These are phyloP conservation scores for Lathyrus sativus DNA, from an alignment of 306 rosid genomes.

Conservation along the genomic window DNA sequence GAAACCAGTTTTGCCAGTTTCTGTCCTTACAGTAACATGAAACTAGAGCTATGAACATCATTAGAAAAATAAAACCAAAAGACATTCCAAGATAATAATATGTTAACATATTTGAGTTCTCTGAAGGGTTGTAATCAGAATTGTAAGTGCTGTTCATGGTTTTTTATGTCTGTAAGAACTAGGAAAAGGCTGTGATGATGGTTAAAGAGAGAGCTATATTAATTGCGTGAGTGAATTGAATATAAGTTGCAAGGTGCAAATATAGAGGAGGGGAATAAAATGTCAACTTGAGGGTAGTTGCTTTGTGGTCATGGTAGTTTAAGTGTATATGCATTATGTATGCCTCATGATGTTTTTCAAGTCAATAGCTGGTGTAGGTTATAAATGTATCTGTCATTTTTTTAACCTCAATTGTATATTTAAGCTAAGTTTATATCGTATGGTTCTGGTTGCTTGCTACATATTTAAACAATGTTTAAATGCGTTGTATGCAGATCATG, in stretches of 20 bases:
- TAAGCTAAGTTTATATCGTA: background rate
- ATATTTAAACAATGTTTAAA: slow-evolving; percentile 3
- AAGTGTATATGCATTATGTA: background rate
- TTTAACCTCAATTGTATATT: slow-evolving; percentile 8
- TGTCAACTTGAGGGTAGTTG: slow-evolving; percentile 21
- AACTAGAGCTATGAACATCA: slow-evolving; percentile 11
- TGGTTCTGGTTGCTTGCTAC: background rate
- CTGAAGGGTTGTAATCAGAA: slow-evolving; percentile 7
- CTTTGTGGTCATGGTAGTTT: background rate
- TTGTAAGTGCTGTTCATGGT: slow-evolving; percentile 31
- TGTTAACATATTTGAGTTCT: background rate
- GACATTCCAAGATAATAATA: slow-evolving; percentile 34
- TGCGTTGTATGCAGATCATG: background rate
- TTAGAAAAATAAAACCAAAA: slow-evolving; percentile 18
- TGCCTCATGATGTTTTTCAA: background rate
- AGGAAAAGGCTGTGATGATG: too few species aligned
- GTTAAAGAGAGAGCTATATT: background rate
- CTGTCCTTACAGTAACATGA: slow-evolving; percentile 27
- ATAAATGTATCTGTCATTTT: slow-evolving; percentile 3
- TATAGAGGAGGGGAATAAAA: slow-evolving; percentile 18
- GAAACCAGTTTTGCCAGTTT: background rate
- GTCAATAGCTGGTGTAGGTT: slow-evolving; percentile 20
- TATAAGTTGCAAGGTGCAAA: background rate
- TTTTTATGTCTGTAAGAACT: background rate
- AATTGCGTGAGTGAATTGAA: background rate